These are phyloP conservation scores for Monosporozyma aerobia DNA, from an alignment of 805 yeast genomes.

Conservation along the genomic window DNA sequence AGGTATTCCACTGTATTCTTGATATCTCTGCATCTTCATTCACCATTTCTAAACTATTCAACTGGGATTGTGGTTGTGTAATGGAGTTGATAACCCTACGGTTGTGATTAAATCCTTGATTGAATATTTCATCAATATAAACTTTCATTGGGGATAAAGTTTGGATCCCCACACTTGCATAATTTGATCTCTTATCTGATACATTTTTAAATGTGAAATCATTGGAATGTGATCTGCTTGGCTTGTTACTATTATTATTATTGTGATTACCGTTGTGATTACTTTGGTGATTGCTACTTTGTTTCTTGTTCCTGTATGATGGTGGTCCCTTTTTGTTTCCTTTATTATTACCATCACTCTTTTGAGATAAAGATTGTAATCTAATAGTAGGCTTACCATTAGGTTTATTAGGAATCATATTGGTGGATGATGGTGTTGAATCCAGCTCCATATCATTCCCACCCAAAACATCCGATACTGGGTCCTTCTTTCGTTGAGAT, in stretches of 20 bases:
- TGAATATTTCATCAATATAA: conserved; percentile 4
- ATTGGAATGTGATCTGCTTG: background rate
- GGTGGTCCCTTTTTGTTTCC: background rate
- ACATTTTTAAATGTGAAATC: conserved; percentile 2
- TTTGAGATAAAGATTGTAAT: background rate
- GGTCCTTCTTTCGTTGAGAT: background rate
- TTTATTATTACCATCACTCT: background rate
- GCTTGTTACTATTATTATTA: background rate
- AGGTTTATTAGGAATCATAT: too few species aligned
- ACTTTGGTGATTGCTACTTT: background rate
- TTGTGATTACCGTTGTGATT: background rate
- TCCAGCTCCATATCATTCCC: background rate
- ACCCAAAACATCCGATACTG: background rate
- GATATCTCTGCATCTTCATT: background rate
- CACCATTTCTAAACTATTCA: background rate
- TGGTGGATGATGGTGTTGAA: too few species aligned
- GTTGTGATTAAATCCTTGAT: background rate
- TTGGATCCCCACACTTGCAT: conserved; percentile 2
- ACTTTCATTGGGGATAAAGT: conserved; percentile 4
- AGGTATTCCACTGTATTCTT: background rate
- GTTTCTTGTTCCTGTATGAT: background rate
- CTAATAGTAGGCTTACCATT: too few species aligned
- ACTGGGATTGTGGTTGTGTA: background rate
- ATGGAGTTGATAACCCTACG: too few species aligned
- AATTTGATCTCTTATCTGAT: background rate